Percentiles rank a stretch among this genome's conserved stretches.
These are phyloP conservation scores for Metschnikowia cerradonensis DNA, from an alignment of 805 yeast species.

Conservation along the genomic window DNA sequence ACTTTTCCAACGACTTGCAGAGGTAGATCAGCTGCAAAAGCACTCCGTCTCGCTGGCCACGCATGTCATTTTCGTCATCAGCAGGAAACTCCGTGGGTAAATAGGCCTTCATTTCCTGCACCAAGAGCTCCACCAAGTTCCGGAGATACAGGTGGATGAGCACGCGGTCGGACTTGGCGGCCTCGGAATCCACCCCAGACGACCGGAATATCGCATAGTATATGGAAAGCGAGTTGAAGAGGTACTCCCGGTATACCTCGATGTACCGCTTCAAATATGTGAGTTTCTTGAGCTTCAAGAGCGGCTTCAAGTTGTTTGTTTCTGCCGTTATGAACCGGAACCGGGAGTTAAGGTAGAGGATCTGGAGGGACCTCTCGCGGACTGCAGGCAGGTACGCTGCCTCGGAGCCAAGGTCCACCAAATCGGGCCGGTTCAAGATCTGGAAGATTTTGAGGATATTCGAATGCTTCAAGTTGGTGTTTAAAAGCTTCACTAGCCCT, in stretches of 20 bases:
- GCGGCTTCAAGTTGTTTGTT: conserved; percentile 52
- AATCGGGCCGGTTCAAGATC: conserved; percentile 65
- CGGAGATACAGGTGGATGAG: conserved; percentile 28
- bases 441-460: conserved; percentile 74
- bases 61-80: conserved; percentile 31
- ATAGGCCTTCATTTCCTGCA: conserved; percentile 21
- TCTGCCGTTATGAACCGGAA: conserved; percentile 63
- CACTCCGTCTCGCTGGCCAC: conserved; percentile 54
- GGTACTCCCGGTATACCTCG: conserved; percentile 81
- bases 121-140: conserved; percentile 25
- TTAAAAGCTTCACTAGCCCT: conserved; percentile 63
- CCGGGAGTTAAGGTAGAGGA: conserved; percentile 64
- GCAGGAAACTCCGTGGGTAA: conserved; percentile 10
- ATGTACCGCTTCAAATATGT: conserved; percentile 72
- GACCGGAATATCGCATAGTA: conserved; percentile 56
- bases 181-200: conserved; percentile 17
- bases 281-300: conserved; percentile 49
- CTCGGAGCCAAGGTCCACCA: conserved; percentile 19
- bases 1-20: conserved; percentile 75
- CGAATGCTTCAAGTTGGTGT: conserved; percentile 76
- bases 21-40: conserved; percentile 83
- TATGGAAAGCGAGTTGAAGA: conserved; percentile 67
- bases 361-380: conserved; percentile 32
- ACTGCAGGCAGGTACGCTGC: not conserved
- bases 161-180: conserved; percentile 17